Evolutionary conservation across 2,329 filamentous ascomycete genomes (phyloP), one percentile per base, ranked within the genome.

Genomic region (Fusarium domesticum): DNA sequence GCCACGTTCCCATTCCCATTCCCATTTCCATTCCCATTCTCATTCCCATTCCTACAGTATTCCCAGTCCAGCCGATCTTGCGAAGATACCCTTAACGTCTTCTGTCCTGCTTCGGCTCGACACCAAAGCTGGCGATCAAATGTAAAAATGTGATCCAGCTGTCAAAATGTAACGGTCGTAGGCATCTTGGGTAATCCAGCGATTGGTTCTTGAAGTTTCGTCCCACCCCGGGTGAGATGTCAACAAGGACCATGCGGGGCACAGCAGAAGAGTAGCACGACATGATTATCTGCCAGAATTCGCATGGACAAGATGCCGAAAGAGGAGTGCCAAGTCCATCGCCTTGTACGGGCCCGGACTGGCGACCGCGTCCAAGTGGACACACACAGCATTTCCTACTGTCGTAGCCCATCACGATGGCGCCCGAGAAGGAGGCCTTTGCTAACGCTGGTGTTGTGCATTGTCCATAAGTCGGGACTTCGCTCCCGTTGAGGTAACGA

Each of bases 51-150:
- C n/a, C n/a, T n/a, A n/a, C n/a, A n/a, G n/a, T 54, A 63, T 64
- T 54, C 64, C 63, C 57, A 64, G 59, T 63, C 42, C 40, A 65
- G 64, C 50, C 54, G 58, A 48, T 49, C 60, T 67, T 67, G 64
- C 64, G 64, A 67, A 45, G 43, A 40, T 14, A 59, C 48, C 56
- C 49, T 48, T 51, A 38, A 44, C 41, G 25, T 28, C 20, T 43
- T 47, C 46, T 43, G 42, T 51, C 37, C 50, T 43, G 42, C 47
- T 50, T 39, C 25, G 48, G 50, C 41, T 39, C 40, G 46, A 47
- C 45, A 37, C 43, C 42, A 42, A 44, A 39, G 41, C 39, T 36
- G 44, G 46, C 35, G 47, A 42, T n/a, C n/a, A n/a, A n/a, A n/a
- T 20, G 53, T 43, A 46, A 43, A 35, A 35, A 45, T 51, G 51